These are phyloP conservation scores for Chaetothyriales sp. DNA, from an alignment of 2,329 filamentous ascomycete species.

Conservation along the genomic window DNA sequence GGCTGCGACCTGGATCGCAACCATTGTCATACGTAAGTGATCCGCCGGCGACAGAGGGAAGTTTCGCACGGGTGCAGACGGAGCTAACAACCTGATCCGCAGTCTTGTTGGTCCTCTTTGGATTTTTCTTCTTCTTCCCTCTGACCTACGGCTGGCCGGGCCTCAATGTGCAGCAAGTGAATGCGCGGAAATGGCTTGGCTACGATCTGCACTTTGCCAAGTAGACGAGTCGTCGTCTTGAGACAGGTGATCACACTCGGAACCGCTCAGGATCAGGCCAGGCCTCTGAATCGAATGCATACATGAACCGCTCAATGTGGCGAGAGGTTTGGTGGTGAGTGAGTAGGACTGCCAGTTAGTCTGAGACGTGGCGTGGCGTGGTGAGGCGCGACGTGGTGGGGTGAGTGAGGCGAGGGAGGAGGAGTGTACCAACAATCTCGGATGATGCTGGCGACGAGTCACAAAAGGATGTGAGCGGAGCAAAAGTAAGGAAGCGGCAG, in stretches of 20 bases:
- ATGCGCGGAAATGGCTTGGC: slow-evolving; percentile 82
- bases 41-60: too few relatives aligned
- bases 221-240: slow-evolving; percentile 40
- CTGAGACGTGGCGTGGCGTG: too few relatives aligned
- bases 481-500: too few relatives aligned
- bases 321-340: too few relatives aligned
- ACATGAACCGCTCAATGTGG: too few relatives aligned
- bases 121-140: slow-evolving; percentile 89
- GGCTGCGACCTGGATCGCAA: slow-evolving; percentile 64
- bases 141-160: slow-evolving; percentile 92
- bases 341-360: too few relatives aligned
- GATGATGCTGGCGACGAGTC: too few relatives aligned
- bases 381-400: too few relatives aligned
- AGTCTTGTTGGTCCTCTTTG: slow-evolving; percentile 52
- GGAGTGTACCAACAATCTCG: too few relatives aligned
- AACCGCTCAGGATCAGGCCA: not conserved
- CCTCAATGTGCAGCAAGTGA: slow-evolving; percentile 57
- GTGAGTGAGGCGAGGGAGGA: too few relatives aligned
- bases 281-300: too few relatives aligned
- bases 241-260: not conserved
- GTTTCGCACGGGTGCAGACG: not conserved
- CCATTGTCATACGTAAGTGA: slow-evolving; percentile 41
- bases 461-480: too few relatives aligned
- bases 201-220: slow-evolving; percentile 99
- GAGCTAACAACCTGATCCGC: not conserved